Percentiles rank a stretch among this genome's conserved stretches.
These are phyloP conservation scores for Jaenimonas drosophilae DNA, from an alignment of 208 protist species.

Conservation along the genomic window DNA sequence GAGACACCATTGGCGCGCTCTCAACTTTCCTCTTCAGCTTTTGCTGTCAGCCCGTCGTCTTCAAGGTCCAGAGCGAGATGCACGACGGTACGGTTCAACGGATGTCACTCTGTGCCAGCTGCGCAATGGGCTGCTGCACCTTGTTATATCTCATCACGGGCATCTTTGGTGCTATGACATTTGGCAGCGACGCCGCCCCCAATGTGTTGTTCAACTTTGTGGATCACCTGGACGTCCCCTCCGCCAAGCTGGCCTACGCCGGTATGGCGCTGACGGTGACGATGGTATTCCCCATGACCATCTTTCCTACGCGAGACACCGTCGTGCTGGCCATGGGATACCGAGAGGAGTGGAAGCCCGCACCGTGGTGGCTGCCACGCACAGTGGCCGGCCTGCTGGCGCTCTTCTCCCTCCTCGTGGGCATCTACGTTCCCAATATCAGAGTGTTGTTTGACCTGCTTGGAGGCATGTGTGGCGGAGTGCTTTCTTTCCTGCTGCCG, in stretches of 20 bases:
- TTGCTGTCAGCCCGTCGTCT: constrained; percentile 74
- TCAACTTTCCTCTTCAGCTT: constrained; percentile 71
- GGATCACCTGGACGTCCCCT: constrained; percentile 22
- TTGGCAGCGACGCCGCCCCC: constrained; percentile 33
- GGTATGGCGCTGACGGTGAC: constrained; percentile 63
- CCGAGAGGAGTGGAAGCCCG: constrained; percentile 20
- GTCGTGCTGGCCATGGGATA: constrained; percentile 54
- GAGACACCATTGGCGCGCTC: constrained; percentile 24
- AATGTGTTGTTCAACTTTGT: constrained; percentile 77
- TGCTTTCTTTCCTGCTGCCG: constrained; percentile 66
- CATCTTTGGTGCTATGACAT: constrained; percentile 53
- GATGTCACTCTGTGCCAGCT: constrained; percentile 42
- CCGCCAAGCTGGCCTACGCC: constrained; percentile 49
- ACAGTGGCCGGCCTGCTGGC: constrained; percentile 36
- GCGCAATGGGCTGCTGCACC: constrained; percentile 49
- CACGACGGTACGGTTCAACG: constrained; percentile 24
- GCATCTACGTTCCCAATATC: constrained; percentile 63
- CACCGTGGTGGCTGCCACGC: constrained; percentile 20
- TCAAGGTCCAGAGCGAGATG: constrained; percentile 67
- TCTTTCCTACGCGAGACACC: constrained; percentile 71
- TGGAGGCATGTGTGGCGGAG: constrained; percentile 59
- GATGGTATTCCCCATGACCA: constrained; percentile 78
- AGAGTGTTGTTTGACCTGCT: constrained; percentile 66
- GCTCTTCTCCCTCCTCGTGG: constrained; percentile 48
- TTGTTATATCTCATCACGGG: constrained; percentile 58